Conservation (phyloP, 2,329 filamentous ascomycete genomes). For the Ophiostoma sp. region DNA sequence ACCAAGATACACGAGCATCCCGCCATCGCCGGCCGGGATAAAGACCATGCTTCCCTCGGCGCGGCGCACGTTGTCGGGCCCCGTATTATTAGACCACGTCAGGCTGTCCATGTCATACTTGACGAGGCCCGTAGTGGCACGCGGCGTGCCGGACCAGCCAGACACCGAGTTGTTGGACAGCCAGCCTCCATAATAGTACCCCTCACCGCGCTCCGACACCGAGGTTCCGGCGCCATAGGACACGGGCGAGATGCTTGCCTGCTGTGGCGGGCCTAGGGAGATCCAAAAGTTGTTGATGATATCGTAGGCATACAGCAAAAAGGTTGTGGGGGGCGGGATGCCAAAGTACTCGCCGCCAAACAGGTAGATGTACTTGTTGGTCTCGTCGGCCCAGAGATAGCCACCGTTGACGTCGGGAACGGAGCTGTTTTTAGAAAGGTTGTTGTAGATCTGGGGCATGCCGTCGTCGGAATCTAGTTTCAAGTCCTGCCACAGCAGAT, state of each 20-base stretch:
- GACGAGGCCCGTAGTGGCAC: conserved; percentile 49
- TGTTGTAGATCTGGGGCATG: conserved; percentile 51
- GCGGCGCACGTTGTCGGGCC: conserved; percentile 48
- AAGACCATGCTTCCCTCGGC: conserved; percentile 58
- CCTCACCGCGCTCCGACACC: conserved; percentile 49
- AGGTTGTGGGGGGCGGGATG: conserved; percentile 38
- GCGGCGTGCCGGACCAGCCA: conserved; percentile 43
- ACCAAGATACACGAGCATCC: conserved; percentile 58
- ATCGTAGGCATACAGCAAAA: conserved; percentile 54
- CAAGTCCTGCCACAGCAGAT: conserved; percentile 55
- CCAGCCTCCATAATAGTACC: conserved; percentile 61
- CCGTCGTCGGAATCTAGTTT: conserved; percentile 38
- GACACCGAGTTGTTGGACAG: conserved; percentile 49
- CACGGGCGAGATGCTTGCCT: conserved; percentile 40
- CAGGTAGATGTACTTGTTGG: conserved; percentile 59
- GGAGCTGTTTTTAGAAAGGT: conserved; percentile 54
- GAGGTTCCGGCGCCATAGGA: conserved; percentile 55
- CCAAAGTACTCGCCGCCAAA: conserved; percentile 54
- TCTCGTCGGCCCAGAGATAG: conserved; percentile 54
- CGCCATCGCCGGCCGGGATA: conserved; percentile 54
- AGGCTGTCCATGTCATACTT: conserved; percentile 52
- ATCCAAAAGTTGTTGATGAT: conserved; percentile 53
- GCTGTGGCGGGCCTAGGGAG: conserved; percentile 37
- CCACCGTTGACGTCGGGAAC: conserved; percentile 47
- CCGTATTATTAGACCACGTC: conserved; percentile 48